Base-by-base conservation (phyloP, 2,329 filamentous ascomycete genomes). In the Penicillium occitanis region DNA sequence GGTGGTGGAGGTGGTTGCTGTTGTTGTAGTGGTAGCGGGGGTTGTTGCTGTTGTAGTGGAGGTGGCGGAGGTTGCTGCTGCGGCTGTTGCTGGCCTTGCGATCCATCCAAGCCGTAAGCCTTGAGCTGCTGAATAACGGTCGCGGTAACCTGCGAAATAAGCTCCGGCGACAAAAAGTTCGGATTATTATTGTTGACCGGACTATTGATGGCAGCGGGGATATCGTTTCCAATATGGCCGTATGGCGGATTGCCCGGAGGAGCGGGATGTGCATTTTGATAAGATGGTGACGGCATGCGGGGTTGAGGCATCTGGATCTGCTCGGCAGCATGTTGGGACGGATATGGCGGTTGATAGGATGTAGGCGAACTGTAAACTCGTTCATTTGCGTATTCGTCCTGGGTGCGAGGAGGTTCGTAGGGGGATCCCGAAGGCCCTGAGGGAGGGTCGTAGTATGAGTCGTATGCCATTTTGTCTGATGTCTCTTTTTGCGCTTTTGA, bases 71-170 rank as follows among this genome's bases (percentile, higher is more conserved):
- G 73, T 60, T 72, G 78, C 73, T 75, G 72, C 51, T 70, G 71
- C 46, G 59, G 71, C 17, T 64, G 70, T 60, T 70, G 74, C 66
- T 67, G 67, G 50, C 68, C 69, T 65, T 72, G 75, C 33, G 72
- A 28, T 61, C 73, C 75, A 71, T 77, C 72, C 66, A 80, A 67
- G 55, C 79, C 80, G 58, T 81, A 77, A 48, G 77, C 79, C 70
- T 84, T 86, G 69, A 87, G 79, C 66, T 88, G 84, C 73, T 86
- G 85, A 58, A 87, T 84, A 30, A 87, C 83, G 65, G 80, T 84
- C 64, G 83, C 83, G 1, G 85, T 88, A 69, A 89, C 86, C 68
- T 87, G 84, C 58, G 85, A 83, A 61, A 90, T 82, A 25, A 90
- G 78, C 7, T 87, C 85, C 1, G 87, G 87, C 61, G 87, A 84